phyloP scores from a whole-genome alignment of 192 early-diverging fungal genomes.

The Jimgerdemannia lactiflua region DNA sequence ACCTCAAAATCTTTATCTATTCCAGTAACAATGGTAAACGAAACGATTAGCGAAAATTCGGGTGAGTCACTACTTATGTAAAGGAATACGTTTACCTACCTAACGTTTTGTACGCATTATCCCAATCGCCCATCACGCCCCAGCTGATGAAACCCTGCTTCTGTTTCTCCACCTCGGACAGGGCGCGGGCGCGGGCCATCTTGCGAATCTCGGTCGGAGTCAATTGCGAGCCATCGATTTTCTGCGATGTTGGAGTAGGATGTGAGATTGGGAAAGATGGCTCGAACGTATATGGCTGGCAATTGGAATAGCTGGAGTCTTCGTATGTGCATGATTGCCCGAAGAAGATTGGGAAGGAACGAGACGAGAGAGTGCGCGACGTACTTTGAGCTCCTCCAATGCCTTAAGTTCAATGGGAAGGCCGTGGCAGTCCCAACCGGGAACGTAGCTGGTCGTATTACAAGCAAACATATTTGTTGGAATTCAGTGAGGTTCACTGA shows the following conservation, averaged over 20 bases:
- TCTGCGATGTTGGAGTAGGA: neutral
- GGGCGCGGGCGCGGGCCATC: conserved; percentile 56
- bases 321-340: neutral
- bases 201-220: conserved; percentile 47
- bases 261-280: neutral
- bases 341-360: neutral
- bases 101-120: conserved; percentile 65
- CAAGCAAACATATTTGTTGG: no score
- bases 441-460: conserved; percentile 45
- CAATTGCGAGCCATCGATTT: conserved; percentile 21
- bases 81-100: conserved; percentile 11
- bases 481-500: no score
- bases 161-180: conserved; percentile 57
- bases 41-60: neutral
- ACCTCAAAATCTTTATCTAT: conserved; percentile 71
- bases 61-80: neutral
- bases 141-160: conserved; percentile 57
- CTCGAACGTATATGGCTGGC: no score
- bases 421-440: conserved; percentile 82
- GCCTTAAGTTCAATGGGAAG: conserved; percentile 82
- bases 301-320: neutral
- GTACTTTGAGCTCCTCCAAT: conserved; percentile 49
- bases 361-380: neutral
- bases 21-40: neutral
- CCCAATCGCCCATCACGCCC: conserved; percentile 78